These are phyloP conservation scores for Dryas octopetala DNA, from an alignment of 306 rosid genomes.

Conservation along the genomic window DNA sequence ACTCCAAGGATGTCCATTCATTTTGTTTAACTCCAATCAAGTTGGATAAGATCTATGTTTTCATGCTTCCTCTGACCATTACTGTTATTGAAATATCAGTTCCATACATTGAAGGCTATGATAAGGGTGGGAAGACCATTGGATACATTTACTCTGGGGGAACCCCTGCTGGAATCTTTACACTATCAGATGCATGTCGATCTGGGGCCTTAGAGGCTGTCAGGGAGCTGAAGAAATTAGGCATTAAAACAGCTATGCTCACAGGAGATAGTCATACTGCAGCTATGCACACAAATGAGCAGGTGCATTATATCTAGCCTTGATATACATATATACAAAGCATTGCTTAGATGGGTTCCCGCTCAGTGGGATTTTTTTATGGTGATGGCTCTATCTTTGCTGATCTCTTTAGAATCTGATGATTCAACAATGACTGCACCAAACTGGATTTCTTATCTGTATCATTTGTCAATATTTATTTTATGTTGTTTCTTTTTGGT, in stretches of 20 bases:
- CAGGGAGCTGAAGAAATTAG: conserved; percentile 54
- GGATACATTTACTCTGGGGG: conserved; percentile 69
- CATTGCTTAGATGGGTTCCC: too few species aligned
- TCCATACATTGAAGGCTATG: conserved; percentile 49
- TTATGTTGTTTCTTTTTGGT: too few species aligned
- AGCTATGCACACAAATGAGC: conserved; percentile 71
- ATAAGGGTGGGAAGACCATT: conserved; percentile 59
- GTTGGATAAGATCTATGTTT: too few species aligned
- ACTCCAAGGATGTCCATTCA: too few species aligned
- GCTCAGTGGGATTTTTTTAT: too few species aligned
- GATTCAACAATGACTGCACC: too few species aligned
- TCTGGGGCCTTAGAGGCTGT: conserved; percentile 76
- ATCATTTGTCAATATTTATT: too few species aligned
- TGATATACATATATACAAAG: too few species aligned
- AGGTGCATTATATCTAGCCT: conserved; percentile 42
- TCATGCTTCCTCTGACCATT: not conserved
- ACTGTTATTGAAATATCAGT: conserved; percentile 36
- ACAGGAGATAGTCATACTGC: conserved; percentile 81
- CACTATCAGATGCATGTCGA: conserved; percentile 75
- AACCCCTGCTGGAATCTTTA: conserved; percentile 59
- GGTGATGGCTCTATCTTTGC: too few species aligned
- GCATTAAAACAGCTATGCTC: conserved; percentile 85
- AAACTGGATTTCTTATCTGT: too few species aligned
- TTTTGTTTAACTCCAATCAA: too few species aligned
- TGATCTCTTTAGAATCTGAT: too few species aligned